Evolutionary conservation across 805 yeast species (phyloP).

Genomic region (Teunomyces pallodes): DNA sequence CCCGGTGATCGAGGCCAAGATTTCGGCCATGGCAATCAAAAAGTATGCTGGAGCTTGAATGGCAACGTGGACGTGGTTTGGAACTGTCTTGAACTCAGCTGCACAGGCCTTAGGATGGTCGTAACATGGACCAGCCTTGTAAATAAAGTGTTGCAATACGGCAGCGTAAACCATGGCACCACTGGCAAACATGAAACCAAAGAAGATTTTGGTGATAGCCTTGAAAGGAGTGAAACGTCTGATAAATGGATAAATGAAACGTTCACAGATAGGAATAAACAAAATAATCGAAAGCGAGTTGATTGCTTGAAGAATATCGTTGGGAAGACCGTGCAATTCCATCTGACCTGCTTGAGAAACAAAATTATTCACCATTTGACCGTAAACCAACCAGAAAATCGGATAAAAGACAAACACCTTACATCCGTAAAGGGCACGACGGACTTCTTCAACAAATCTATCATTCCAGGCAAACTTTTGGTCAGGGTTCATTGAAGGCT

Average conservation of each 20-base stretch:
- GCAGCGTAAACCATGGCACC: constrained; percentile 73
- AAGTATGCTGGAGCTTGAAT: constrained; percentile 68
- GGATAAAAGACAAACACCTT: constrained; percentile 69
- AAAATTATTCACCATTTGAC: constrained; percentile 69
- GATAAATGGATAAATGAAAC: constrained; percentile 45
- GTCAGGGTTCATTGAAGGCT: constrained; percentile 52
- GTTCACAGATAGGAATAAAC: constrained; percentile 69
- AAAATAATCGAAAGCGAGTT: constrained; percentile 72
- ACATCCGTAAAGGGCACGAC: constrained; percentile 64
- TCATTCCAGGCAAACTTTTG: constrained; percentile 57
- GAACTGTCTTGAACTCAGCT: constrained; percentile 31
- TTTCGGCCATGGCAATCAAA: constrained; percentile 70
- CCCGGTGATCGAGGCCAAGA: constrained; percentile 76
- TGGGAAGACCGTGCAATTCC: constrained; percentile 75
- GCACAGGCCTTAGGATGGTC: constrained; percentile 55
- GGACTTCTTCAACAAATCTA: constrained; percentile 69
- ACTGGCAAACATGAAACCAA: constrained; percentile 65
- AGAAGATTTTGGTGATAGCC: constrained; percentile 68
- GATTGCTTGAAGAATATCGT: constrained; percentile 72
- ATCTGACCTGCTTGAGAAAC: constrained; percentile 70
- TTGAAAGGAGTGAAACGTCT: constrained; percentile 49
- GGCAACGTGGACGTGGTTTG: constrained; percentile 62
- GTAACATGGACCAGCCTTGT: constrained; percentile 70
- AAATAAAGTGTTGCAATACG: constrained; percentile 66
- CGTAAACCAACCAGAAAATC: constrained; percentile 68